Conservation (phyloP, 2,329 filamentous ascomycete species). For the Trichoderma sp. region DNA sequence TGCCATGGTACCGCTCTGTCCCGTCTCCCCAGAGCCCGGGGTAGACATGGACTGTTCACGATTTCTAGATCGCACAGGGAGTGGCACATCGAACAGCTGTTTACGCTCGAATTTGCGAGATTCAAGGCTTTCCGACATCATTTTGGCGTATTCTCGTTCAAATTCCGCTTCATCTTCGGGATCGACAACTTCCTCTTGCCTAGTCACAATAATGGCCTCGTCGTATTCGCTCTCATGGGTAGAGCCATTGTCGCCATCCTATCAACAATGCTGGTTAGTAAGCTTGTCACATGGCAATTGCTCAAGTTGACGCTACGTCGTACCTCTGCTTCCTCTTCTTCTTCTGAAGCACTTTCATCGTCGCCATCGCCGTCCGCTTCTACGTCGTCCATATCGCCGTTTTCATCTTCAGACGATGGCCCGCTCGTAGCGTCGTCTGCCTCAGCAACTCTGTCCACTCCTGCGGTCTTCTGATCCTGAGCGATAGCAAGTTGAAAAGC, state of each 20-base stretch:
- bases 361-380: conserved; percentile 60
- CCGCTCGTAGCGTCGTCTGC: conserved; percentile 70
- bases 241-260: conserved; percentile 51
- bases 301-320: conserved; percentile 21
- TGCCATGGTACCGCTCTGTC: conserved; percentile 69
- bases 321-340: conserved; percentile 62
- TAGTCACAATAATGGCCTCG: conserved; percentile 87
- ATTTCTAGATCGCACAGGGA: conserved; percentile 77
- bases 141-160: conserved; percentile 94
- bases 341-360: conserved; percentile 58
- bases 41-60: conserved; percentile 52
- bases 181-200: conserved; percentile 85
- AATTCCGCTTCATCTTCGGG: conserved; percentile 96
- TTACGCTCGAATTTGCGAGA: conserved; percentile 96
- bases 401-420: conserved; percentile 73
- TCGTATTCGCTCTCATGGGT: conserved; percentile 64
- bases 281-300: conserved; percentile 39
- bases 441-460: conserved; percentile 66
- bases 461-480: conserved; percentile 81
- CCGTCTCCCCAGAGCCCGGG: conserved; percentile 25
- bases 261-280: conserved; percentile 44
- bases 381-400: conserved; percentile 64
- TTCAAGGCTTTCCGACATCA: conserved; percentile 97
- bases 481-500: conserved; percentile 85
- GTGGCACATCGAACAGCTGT: conserved; percentile 88